A percentile compares a stretch with the other conserved stretches of the same genome.
Conservation (phyloP, 176 grass and related monocot genomes). For the bread wheat (Triticum aestivum) region DNA sequence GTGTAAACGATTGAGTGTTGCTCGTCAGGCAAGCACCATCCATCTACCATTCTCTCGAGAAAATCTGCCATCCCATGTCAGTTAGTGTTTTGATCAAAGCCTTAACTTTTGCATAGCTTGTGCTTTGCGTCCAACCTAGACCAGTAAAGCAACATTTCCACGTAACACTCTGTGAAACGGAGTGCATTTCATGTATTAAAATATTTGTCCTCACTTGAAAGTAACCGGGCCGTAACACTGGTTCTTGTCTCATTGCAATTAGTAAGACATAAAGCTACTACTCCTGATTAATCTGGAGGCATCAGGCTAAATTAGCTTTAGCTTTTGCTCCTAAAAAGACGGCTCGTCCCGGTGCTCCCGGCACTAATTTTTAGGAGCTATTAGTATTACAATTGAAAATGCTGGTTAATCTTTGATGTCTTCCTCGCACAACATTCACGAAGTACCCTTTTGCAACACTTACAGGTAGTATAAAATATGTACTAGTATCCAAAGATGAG, state of each 20-base stretch:
- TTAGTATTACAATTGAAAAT: not conserved
- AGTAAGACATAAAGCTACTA: conserved; percentile 3
- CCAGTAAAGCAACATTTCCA: not conserved
- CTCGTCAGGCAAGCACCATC: not conserved
- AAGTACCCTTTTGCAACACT: not conserved
- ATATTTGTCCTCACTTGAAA: not conserved
- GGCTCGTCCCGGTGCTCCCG: not conserved
- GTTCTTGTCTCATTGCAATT: conserved; percentile 33
- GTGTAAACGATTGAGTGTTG: not conserved
- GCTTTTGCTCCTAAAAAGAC: conserved; percentile 28
- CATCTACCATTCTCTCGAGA: not conserved
- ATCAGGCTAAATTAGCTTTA: conserved; percentile 9
- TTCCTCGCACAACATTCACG: not conserved
- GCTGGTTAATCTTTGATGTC: not conserved
- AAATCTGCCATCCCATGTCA: not conserved
- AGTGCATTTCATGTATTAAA: not conserved
- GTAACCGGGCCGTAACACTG: not conserved
- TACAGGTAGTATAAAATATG: conserved; percentile 7
- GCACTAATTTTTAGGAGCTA: conserved; percentile 16
- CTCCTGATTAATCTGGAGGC: not conserved
- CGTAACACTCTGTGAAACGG: not conserved
- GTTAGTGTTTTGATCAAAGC: not conserved
- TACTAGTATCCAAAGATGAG: not conserved
- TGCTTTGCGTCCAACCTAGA: not conserved
- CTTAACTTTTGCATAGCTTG: not conserved